Conservation (phyloP, 495 filamentous ascomycete genomes). For the Stereocaulon alpinum region DNA sequence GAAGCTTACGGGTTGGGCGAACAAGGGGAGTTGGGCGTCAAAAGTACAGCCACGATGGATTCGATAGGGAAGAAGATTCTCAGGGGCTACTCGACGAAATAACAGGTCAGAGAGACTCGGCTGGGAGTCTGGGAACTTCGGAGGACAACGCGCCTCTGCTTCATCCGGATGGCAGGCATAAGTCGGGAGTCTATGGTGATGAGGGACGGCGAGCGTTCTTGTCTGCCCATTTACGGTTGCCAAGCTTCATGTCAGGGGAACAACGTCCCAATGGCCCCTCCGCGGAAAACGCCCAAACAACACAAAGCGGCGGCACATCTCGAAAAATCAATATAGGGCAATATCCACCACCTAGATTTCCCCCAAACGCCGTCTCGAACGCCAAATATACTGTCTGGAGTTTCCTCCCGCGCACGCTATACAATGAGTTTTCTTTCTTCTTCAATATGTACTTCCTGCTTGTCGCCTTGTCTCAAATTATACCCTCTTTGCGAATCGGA, state of each 20-base stretch:
- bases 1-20: slow-evolving; percentile 58
- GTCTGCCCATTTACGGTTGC: slow-evolving; percentile 35
- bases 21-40: slow-evolving; percentile 50
- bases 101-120: slow-evolving; percentile 38
- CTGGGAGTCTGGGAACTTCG: slow-evolving; percentile 36
- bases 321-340: slow-evolving; percentile 24
- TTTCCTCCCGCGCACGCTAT: slow-evolving; percentile 87
- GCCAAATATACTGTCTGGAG: slow-evolving; percentile 96
- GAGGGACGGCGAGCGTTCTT: slow-evolving; percentile 4
- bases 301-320: slow-evolving; percentile 11
- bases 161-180: slow-evolving; percentile 13
- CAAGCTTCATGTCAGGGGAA: slow-evolving; percentile 40
- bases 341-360: slow-evolving; percentile 44
- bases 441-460: slow-evolving; percentile 98
- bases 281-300: background rate
- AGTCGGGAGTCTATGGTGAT: slow-evolving; percentile 3
- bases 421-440: slow-evolving; percentile 99
- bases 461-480: slow-evolving; percentile 85
- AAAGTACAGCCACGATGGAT: slow-evolving; percentile 30
- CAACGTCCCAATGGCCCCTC: background rate
- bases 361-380: slow-evolving; percentile 86
- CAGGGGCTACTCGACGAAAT: slow-evolving; percentile 46
- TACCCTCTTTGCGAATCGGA: slow-evolving; percentile 81
- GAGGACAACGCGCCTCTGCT: slow-evolving; percentile 62
- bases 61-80: slow-evolving; percentile 43